Percentiles rank a stretch among this genome's conserved stretches.
Evolutionary conservation across 2,329 filamentous ascomycete genomes (phyloP).

Genomic region (Leptosphaerulina australis): DNA sequence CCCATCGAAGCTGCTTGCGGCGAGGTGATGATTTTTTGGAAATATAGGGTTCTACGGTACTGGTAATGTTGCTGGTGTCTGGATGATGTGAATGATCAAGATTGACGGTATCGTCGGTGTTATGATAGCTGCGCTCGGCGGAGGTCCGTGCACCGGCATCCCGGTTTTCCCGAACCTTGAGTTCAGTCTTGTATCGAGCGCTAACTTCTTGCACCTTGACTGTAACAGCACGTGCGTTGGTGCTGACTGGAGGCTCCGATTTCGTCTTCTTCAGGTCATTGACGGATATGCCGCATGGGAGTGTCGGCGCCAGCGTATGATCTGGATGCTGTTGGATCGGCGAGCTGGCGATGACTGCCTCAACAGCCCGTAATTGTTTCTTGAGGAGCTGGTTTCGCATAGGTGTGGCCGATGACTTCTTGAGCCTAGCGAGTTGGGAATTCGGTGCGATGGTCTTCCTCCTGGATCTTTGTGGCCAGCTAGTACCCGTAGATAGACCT

Average conservation of each 20-base stretch:
- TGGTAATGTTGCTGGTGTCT: conserved; percentile 6
- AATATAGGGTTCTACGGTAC: neutral
- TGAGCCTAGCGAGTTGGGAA: neutral
- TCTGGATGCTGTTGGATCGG: neutral
- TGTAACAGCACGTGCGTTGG: conserved; percentile 9
- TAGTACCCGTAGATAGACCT: conserved; percentile 6
- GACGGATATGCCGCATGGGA: neutral
- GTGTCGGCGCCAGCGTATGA: neutral
- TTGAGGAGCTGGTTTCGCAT: conserved; percentile 11
- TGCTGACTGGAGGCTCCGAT: neutral
- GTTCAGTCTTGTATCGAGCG: conserved; percentile 10
- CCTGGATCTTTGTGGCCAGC: neutral
- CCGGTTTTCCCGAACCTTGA: conserved; percentile 19
- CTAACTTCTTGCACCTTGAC: conserved; percentile 6
- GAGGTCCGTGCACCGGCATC: conserved; percentile 14
- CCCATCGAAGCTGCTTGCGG: conserved; percentile 23
- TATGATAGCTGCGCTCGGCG: conserved; percentile 8
- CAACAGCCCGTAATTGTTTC: conserved; percentile 5
- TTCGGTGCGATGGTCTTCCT: neutral
- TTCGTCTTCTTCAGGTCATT: conserved; percentile 2
- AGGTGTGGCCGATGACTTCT: neutral
- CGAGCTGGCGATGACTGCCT: neutral
- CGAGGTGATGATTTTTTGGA: neutral
- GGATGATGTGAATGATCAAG: conserved; percentile 16
- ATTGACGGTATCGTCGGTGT: conserved; percentile 10